These are phyloP conservation scores for Hypoxylon fuscum DNA, from an alignment of 495 filamentous ascomycete species.

Conservation along the genomic window DNA sequence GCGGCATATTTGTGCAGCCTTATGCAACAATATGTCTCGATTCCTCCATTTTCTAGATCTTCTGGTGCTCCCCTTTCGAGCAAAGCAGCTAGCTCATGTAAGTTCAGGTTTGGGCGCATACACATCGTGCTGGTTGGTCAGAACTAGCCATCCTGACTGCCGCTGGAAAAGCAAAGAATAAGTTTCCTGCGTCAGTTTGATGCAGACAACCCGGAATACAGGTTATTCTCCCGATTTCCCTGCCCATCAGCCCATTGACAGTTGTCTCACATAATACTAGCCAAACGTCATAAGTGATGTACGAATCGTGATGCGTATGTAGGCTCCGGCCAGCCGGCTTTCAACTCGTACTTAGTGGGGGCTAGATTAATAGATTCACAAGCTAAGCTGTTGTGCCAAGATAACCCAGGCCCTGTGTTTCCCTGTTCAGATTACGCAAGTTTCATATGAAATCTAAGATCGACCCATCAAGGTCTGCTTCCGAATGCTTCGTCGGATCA, in stretches of 20 bases:
- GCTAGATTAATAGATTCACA: constrained; percentile 20
- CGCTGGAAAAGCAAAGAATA: constrained; percentile 7
- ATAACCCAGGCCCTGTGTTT: constrained; percentile 15
- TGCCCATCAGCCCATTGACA: neutral
- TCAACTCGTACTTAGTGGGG: constrained; percentile 19
- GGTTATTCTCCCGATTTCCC: constrained; percentile 2
- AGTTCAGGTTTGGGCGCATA: constrained; percentile 17
- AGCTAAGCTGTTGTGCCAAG: constrained; percentile 30
- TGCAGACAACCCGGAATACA: neutral
- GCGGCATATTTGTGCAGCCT: constrained; percentile 5
- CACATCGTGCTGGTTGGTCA: constrained; percentile 7
- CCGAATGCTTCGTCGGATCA: constrained; percentile 5
- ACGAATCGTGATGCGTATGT: constrained; percentile 10
- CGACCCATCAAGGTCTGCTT: neutral
- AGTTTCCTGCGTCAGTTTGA: constrained; percentile 6
- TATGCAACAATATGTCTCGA: constrained; percentile 27
- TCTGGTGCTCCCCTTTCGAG: constrained; percentile 17
- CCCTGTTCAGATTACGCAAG: constrained; percentile 16
- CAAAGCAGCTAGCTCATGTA: constrained; percentile 12
- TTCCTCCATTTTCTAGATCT: constrained; percentile 22
- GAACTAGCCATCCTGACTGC: constrained; percentile 17
- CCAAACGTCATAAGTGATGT: constrained; percentile 34
- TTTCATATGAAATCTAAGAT: constrained; percentile 26
- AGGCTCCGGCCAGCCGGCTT: neutral
- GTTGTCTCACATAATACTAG: neutral